phyloP scores from a whole-genome alignment of 257 asterid genomes.

The Cordia subcordata region DNA sequence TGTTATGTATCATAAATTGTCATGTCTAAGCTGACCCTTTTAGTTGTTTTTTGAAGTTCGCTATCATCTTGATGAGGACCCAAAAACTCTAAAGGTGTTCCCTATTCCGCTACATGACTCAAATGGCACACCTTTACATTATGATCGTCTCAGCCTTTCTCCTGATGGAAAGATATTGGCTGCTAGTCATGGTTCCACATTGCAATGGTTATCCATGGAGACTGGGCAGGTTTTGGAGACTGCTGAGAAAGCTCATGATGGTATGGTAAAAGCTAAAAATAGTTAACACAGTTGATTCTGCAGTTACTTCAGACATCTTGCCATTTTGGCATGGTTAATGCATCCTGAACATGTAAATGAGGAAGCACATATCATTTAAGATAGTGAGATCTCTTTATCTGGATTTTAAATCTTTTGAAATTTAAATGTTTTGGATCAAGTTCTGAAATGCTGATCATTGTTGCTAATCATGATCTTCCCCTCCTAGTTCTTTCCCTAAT shows the following conservation, averaged over 20 bases:
- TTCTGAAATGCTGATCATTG: background rate
- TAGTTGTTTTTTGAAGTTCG: conserved; percentile 62
- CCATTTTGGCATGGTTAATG: no score
- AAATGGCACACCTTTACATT: conserved; percentile 66
- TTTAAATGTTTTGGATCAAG: background rate
- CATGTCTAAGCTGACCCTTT: conserved; percentile 18
- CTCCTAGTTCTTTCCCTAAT: background rate
- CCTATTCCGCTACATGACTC: conserved; percentile 88
- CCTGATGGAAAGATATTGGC: conserved; percentile 90
- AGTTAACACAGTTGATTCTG: background rate
- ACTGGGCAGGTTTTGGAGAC: conserved; percentile 89
- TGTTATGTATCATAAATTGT: background rate
- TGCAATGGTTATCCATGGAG: conserved; percentile 89
- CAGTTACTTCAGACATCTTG: no score
- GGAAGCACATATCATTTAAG: background rate
- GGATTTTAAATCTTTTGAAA: background rate
- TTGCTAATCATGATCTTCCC: background rate
- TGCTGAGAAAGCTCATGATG: conserved; percentile 95
- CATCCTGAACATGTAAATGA: background rate
- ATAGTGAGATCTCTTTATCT: background rate
- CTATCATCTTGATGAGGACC: conserved; percentile 91
- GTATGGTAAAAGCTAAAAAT: conserved; percentile 29
- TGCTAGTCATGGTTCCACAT: conserved; percentile 77
- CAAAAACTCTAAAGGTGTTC: conserved; percentile 82
- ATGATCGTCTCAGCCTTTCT: conserved; percentile 80